A percentile compares a stretch with the other conserved stretches of the same genome.
Evolutionary conservation across 2,329 filamentous ascomycete species (phyloP).

Genomic region (Fusarium keratoplasticum): DNA sequence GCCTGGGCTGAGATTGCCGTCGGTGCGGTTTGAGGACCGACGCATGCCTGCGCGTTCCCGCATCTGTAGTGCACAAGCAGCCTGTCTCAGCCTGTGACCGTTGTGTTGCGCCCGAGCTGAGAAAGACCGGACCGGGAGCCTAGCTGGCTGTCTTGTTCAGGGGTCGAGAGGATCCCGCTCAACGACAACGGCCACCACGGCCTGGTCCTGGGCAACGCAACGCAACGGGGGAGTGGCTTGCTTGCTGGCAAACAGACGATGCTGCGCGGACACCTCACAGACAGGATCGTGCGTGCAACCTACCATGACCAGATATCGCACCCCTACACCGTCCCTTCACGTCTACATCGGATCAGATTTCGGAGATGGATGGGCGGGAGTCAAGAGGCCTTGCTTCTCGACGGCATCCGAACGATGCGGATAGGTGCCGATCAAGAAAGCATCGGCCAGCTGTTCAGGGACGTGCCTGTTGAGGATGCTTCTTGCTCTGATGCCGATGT

Average conservation of each 20-base stretch:
- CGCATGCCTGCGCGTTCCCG: conserved; percentile 34
- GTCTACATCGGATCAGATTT: conserved; percentile 6
- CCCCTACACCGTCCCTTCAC: conserved; percentile 7
- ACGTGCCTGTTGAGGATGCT: conserved; percentile 6
- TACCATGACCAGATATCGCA: conserved; percentile 4
- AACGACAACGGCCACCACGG: conserved; percentile 26
- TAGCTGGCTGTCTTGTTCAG: conserved; percentile 21
- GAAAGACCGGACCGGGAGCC: conserved; percentile 15
- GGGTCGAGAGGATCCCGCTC: conserved; percentile 15
- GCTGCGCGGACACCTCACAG: conserved; percentile 11
- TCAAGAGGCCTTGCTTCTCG: conserved; percentile 15
- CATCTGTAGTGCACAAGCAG: conserved; percentile 34
- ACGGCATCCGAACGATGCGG: conserved; percentile 29
- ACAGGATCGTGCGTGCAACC: conserved; percentile 3
- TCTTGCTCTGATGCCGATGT: conserved; percentile 8
- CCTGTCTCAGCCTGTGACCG: conserved; percentile 44
- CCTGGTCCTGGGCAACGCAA: conserved; percentile 21
- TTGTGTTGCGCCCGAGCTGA: conserved; percentile 38
- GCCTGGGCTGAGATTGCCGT: conserved; percentile 46
- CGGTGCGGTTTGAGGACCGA: conserved; percentile 43
- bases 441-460: conserved; percentile 36
- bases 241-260: conserved; percentile 20
- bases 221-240: conserved; percentile 11
- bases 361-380: neutral
- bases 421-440: conserved; percentile 34